phyloP scores from a whole-genome alignment of 2,329 filamentous ascomycete species.

The Torrubiellomyces zombiae region DNA sequence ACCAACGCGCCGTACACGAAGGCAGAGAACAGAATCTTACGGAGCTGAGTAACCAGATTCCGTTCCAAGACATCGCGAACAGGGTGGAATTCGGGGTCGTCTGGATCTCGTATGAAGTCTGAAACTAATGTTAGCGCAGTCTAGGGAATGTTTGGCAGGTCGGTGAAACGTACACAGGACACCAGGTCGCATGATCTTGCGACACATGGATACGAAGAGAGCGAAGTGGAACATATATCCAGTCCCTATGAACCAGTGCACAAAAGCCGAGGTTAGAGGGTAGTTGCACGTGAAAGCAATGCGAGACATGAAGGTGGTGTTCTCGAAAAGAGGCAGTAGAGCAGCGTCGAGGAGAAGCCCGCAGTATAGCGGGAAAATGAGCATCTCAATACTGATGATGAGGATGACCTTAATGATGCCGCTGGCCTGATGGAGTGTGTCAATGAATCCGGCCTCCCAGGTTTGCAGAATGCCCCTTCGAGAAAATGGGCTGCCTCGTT shows the following conservation, averaged over 20 bases:
- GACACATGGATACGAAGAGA: constrained; percentile 95
- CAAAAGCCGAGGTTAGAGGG: constrained; percentile 81
- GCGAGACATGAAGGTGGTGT: constrained; percentile 60
- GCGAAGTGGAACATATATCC: constrained; percentile 99
- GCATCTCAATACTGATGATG: constrained; percentile 98
- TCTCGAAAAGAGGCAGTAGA: constrained; percentile 73
- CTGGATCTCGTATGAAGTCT: constrained; percentile 95
- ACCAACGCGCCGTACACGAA: constrained; percentile 90
- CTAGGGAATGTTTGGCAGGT: background rate
- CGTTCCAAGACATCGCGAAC: constrained; percentile 92
- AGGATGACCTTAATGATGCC: constrained; percentile 95
- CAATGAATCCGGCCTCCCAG: constrained; percentile 63
- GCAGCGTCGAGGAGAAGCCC: constrained; percentile 80
- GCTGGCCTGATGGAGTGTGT: constrained; percentile 78
- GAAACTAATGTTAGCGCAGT: constrained; percentile 5
- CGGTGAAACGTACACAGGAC: constrained; percentile 58
- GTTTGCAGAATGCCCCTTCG: constrained; percentile 36
- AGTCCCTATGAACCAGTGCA: constrained; percentile 97
- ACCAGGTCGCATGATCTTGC: constrained; percentile 89
- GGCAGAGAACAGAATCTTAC: constrained; percentile 92
- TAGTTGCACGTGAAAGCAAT: constrained; percentile 61
- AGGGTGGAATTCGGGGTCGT: constrained; percentile 95
- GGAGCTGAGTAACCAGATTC: constrained; percentile 77
- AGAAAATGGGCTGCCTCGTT: constrained; percentile 53
- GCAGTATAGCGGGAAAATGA: constrained; percentile 91